Conservation (phyloP, 73 alveolate species). For the Diophrys sp. region DNA sequence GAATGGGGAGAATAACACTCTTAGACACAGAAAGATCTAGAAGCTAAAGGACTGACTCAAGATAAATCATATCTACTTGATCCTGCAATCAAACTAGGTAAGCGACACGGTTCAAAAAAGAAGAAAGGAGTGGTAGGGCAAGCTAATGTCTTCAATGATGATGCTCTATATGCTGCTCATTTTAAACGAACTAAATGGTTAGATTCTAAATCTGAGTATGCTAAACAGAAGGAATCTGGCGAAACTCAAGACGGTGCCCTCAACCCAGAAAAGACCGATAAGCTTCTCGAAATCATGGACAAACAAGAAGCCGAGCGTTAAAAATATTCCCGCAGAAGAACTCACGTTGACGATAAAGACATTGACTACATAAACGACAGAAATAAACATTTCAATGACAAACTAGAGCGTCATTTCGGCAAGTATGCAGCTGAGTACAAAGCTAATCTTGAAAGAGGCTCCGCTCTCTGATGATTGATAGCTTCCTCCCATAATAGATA, state of each 20-base stretch:
- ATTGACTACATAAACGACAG: slow-evolving; percentile 96
- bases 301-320: slow-evolving; percentile 79
- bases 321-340: slow-evolving; percentile 87
- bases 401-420: slow-evolving; percentile 88
- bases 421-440: slow-evolving; percentile 86
- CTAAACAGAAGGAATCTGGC: slow-evolving; percentile 10
- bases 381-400: slow-evolving; percentile 85
- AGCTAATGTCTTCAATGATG: slow-evolving; percentile 79
- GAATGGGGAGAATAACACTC: slow-evolving; percentile 43
- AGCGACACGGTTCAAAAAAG: slow-evolving; percentile 30
- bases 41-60: slow-evolving; percentile 31
- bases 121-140: slow-evolving; percentile 60
- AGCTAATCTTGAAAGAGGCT: slow-evolving; percentile 93
- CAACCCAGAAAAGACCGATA: slow-evolving; percentile 48
- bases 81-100: slow-evolving; percentile 32
- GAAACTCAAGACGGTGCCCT: slow-evolving; percentile 35
- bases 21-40: slow-evolving; percentile 11
- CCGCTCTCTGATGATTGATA: slow-evolving; percentile 80
- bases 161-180: slow-evolving; percentile 71
- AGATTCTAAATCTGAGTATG: slow-evolving; percentile 6
- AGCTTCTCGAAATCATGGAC: slow-evolving; percentile 67
- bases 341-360: slow-evolving; percentile 86
- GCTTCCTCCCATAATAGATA: no score
- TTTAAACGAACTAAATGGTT: slow-evolving; percentile 51
- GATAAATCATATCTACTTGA: slow-evolving; percentile 47